Evolutionary conservation across 2,329 filamentous ascomycete genomes (phyloP).

Genomic region (Pseudocercospora pini-densiflorae): DNA sequence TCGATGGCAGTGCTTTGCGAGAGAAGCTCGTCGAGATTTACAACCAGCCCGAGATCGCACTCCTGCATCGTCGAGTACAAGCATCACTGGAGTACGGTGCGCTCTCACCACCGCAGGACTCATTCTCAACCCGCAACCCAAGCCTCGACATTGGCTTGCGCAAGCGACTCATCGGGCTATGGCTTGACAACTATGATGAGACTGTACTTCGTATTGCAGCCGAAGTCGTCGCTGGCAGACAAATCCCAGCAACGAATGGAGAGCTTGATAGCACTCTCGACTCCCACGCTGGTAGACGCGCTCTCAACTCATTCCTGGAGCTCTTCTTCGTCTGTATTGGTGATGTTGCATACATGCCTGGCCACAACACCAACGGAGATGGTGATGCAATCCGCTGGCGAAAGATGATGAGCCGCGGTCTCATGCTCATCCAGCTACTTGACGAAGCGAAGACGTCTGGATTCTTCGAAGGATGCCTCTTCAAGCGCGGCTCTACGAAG

Average conservation of each 20-base stretch:
- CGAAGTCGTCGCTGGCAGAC: slow-evolving; percentile 63
- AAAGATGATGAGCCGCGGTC: slow-evolving; percentile 60
- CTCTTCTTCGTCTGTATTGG: slow-evolving; percentile 63
- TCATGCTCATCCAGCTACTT: slow-evolving; percentile 64
- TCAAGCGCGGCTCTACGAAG: slow-evolving; percentile 55
- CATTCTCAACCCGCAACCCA: slow-evolving; percentile 50
- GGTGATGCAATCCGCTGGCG: slow-evolving; percentile 46
- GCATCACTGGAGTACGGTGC: slow-evolving; percentile 63
- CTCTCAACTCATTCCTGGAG: slow-evolving; percentile 53
- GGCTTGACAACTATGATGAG: slow-evolving; percentile 62
- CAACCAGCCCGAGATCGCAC: slow-evolving; percentile 55
- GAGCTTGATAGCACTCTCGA: slow-evolving; percentile 29
- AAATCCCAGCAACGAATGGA: slow-evolving; percentile 21
- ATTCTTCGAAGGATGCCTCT: slow-evolving; percentile 51
- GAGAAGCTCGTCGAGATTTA: slow-evolving; percentile 56
- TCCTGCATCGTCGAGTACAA: slow-evolving; percentile 60
- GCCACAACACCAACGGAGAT: slow-evolving; percentile 30
- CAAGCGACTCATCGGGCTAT: slow-evolving; percentile 61
- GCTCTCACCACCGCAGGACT: slow-evolving; percentile 59
- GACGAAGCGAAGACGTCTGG: slow-evolving; percentile 57
- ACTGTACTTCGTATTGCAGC: slow-evolving; percentile 56
- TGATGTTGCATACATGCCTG: slow-evolving; percentile 47
- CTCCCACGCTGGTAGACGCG: slow-evolving; percentile 27
- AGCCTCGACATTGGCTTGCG: slow-evolving; percentile 63
- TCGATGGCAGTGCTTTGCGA: slow-evolving; percentile 10